These are phyloP conservation scores for Clarireedia hainanense DNA, from an alignment of 2,329 filamentous ascomycete genomes.

Conservation along the genomic window DNA sequence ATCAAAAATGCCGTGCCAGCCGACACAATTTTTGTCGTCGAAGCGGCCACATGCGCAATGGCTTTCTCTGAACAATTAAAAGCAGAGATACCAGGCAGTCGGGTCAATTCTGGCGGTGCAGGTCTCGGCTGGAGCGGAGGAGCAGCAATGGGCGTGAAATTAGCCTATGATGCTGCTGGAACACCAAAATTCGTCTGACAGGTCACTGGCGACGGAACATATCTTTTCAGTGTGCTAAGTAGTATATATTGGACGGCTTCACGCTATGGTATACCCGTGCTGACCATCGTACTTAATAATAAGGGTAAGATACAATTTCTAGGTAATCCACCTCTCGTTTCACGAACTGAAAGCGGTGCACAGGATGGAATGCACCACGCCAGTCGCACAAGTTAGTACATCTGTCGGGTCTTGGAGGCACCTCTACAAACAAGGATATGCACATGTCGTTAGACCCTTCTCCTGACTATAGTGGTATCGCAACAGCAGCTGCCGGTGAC, in stretches of 20 bases:
- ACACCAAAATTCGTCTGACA: constrained; percentile 40
- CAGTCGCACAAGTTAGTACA: neutral
- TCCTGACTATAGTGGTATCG: neutral
- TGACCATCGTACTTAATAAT: constrained; percentile 46
- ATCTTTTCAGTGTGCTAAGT: constrained; percentile 52
- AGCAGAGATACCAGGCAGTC: constrained; percentile 70
- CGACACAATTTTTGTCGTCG: neutral
- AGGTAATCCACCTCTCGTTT: no score
- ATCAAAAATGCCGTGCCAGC: neutral
- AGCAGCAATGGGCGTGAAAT: constrained; percentile 63
- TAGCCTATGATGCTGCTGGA: constrained; percentile 38
- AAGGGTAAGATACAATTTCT: neutral
- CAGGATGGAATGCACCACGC: neutral
- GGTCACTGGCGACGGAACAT: constrained; percentile 57
- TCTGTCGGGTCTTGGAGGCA: neutral
- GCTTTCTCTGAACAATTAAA: neutral
- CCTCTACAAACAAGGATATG: neutral
- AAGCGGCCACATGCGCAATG: neutral
- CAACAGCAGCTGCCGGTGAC: neutral
- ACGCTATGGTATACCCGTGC: constrained; percentile 53
- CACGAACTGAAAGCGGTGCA: neutral
- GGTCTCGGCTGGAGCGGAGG: constrained; percentile 67
- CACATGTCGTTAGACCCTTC: neutral
- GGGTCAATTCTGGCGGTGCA: constrained; percentile 33
- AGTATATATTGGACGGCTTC: constrained; percentile 59